Conservation (phyloP, 306 rosid genomes). For the Lathyrus tuberosus region DNA sequence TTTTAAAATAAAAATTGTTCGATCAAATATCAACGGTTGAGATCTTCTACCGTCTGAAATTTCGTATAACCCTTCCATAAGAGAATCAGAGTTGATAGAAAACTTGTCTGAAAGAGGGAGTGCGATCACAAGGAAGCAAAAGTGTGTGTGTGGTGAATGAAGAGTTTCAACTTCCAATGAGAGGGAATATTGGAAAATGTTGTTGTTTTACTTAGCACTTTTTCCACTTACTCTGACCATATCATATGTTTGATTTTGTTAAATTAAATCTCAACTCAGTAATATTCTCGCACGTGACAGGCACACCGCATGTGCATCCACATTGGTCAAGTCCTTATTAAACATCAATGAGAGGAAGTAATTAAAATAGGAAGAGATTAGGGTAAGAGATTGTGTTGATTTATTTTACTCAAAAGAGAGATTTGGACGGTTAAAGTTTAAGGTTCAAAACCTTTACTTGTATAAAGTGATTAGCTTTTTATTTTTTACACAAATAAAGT, state of each 20-base stretch:
- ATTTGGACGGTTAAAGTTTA: constrained; percentile 41
- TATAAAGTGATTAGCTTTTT: constrained; percentile 25
- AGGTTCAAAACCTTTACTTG: not conserved
- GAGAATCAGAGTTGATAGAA: too few relatives aligned
- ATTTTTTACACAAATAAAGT: not conserved
- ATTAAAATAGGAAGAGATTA: not conserved
- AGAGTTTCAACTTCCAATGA: constrained; percentile 56
- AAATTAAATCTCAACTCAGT: constrained; percentile 31
- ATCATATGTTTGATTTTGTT: constrained; percentile 43
- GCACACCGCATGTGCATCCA: constrained; percentile 53
- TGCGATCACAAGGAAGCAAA: not conserved
- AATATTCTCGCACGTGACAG: constrained; percentile 54
- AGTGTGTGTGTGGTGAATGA: constrained; percentile 43
- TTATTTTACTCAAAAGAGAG: constrained; percentile 19
- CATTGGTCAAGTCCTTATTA: not conserved
- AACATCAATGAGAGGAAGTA: not conserved
- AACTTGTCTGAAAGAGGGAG: constrained; percentile 18
- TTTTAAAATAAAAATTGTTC: too few relatives aligned
- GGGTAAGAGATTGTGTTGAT: constrained; percentile 32
- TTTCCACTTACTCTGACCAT: constrained; percentile 36
- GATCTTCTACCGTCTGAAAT: too few relatives aligned
- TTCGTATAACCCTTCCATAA: too few relatives aligned
- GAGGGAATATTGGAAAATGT: constrained; percentile 66
- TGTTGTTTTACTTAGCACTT: constrained; percentile 43
- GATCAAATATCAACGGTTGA: too few relatives aligned